Percentiles rank a stretch among this genome's conserved stretches.
phyloP scores from a whole-genome alignment of 805 yeast genomes.

The Candida parachauliodes region DNA sequence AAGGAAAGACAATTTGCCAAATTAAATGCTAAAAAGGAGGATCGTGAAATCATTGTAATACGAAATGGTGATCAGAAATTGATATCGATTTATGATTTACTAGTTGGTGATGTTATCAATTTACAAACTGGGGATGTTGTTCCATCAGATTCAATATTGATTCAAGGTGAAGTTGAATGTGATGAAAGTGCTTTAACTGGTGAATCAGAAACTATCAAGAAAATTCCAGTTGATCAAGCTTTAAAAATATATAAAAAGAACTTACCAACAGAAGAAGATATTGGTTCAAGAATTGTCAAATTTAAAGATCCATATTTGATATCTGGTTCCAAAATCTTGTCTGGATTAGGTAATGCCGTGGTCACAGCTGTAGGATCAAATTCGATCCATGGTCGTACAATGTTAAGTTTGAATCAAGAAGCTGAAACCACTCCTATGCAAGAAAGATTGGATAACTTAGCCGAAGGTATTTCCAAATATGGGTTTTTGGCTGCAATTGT shows the following conservation, averaged over 20 bases:
- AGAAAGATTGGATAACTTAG: conserved; percentile 71
- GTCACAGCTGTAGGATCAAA: conserved; percentile 89
- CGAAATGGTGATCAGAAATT: conserved; percentile 67
- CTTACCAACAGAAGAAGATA: conserved; percentile 33
- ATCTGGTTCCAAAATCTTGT: conserved; percentile 83
- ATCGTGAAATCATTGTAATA: conserved; percentile 71
- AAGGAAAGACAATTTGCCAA: conserved; percentile 91
- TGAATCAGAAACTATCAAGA: conserved; percentile 80
- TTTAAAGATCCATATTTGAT: conserved; percentile 78
- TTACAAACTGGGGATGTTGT: conserved; percentile 93
- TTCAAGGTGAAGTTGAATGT: conserved; percentile 74
- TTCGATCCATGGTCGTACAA: conserved; percentile 89
- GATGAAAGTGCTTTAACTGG: conserved; percentile 95
- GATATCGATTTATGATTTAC: conserved; percentile 67
- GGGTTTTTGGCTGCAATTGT: conserved; percentile 83
- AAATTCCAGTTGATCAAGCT: conserved; percentile 51
- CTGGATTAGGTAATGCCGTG: conserved; percentile 82
- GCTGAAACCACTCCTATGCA: conserved; percentile 88
- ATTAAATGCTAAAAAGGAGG: conserved; percentile 83
- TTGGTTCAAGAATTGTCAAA: conserved; percentile 34
- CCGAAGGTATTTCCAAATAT: conserved; percentile 92
- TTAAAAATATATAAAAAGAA: conserved; percentile 26
- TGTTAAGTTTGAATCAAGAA: conserved; percentile 74
- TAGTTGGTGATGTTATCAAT: conserved; percentile 81
- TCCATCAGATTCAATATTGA: conserved; percentile 81